Evolutionary conservation across 1,284 basidiomycete genomes (phyloP), one percentile per base, ranked within the genome.

Genomic region (Cystobasidiaceae sp.): DNA sequence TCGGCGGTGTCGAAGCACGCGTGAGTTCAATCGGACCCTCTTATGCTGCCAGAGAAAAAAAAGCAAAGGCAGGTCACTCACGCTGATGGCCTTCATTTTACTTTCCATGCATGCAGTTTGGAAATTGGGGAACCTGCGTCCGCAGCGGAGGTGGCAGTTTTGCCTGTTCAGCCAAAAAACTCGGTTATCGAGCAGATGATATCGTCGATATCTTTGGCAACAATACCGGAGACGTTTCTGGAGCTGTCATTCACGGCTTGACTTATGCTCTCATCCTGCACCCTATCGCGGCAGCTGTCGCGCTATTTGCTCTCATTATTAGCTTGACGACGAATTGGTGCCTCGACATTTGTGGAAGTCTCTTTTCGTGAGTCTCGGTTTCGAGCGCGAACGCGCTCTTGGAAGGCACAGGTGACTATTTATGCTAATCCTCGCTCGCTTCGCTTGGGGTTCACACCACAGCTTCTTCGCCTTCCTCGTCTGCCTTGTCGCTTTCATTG

Each of bases 381-480:
- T 27, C 4, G 15, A 33, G n/a, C 4, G 50, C 30, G 4, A 17
- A 49, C 21, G 4, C 7, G 6, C 6, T 49, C 46, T 19, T 19
- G 7, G 17, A 25, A 19, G n/a, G n/a, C n/a, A 17, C 30, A 17
- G 46, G 46, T 6, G 21, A 49, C 21, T 21, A 21, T 23, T 9
- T 11, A 9, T 46, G 44, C 23, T 15, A 21, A 11, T 9, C 23
- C 21, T 11, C 44, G 13, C 8, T 15, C 21, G 9, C 44, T 49
- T 25, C 46, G 7, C 37, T n/a, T n/a, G 11, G 37, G 37, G 9
- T 9, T 11, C 9, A 9, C 9, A 9, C 13, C 32, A n/a, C n/a
- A 48, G 43, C n/a, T 54, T 48, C 51, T 55, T 64, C 30, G 61
- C 61, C 1, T 64, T 64, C 61, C 33, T 64, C 17, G 51, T 64